Conservation (phyloP, 2,329 filamentous ascomycete genomes). For the Penicillium sclerotigenum region DNA sequence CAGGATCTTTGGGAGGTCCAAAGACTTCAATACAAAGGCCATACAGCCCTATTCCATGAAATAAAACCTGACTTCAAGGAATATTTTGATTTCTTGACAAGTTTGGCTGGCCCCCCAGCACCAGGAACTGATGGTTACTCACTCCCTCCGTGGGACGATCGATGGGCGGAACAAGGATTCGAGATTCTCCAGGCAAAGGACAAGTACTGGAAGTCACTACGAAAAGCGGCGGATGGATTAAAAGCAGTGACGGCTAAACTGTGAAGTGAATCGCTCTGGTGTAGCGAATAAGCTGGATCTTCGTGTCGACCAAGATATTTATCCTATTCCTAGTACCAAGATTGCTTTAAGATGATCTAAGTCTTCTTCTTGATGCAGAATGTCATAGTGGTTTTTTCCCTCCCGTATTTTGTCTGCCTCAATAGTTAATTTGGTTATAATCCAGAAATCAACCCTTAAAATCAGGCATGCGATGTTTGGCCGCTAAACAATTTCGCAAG, state of each 20-base stretch:
- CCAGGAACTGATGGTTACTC: conserved; percentile 35
- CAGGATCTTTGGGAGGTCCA: conserved; percentile 30
- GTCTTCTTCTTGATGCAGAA: too few species aligned
- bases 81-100: conserved; percentile 41
- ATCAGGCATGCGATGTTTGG: too few species aligned
- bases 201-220: conserved; percentile 17
- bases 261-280: neutral
- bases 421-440: too few species aligned
- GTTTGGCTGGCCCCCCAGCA: conserved; percentile 40
- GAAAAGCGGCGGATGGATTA: neutral
- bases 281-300: too few species aligned
- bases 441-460: too few species aligned
- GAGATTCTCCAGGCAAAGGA: conserved; percentile 21
- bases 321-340: too few species aligned
- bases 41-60: conserved; percentile 22
- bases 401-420: too few species aligned
- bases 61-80: conserved; percentile 36
- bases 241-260: neutral
- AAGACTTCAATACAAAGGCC: conserved; percentile 20
- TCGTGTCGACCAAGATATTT: too few species aligned
- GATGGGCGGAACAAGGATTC: conserved; percentile 29
- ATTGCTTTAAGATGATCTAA: too few species aligned
- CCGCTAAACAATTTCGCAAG: too few species aligned
- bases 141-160: conserved; percentile 39
- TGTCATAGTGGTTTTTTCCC: too few species aligned